Percentiles rank a stretch among this genome's conserved stretches.
Conservation (phyloP, 2,329 filamentous ascomycete genomes). For the Didymella lethalis region DNA sequence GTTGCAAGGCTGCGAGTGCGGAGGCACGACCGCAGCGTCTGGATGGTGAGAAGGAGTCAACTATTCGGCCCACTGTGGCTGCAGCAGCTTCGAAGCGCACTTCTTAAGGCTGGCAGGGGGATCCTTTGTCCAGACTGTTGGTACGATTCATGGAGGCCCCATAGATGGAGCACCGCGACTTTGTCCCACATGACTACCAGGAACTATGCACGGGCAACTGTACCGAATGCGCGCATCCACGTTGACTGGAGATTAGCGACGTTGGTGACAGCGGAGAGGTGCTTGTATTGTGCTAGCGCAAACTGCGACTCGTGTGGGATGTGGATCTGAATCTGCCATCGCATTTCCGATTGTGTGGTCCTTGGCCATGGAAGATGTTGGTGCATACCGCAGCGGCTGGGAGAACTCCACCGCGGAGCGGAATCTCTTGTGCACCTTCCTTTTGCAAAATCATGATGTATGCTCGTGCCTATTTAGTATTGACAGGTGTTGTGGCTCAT, state of each 20-base stretch:
- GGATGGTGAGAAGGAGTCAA: constrained; percentile 5
- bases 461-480: background rate
- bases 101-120: constrained; percentile 5
- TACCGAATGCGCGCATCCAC: background rate
- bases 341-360: background rate
- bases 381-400: background rate
- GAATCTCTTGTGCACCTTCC: background rate
- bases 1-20: constrained; percentile 6
- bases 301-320: background rate
- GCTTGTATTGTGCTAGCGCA: constrained; percentile 8
- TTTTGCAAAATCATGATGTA: background rate
- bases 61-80: constrained; percentile 1
- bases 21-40: constrained; percentile 8
- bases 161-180: background rate
- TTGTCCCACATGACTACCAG: constrained; percentile 1
- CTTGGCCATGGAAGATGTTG: background rate
- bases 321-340: background rate
- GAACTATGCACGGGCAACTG: constrained; percentile 1
- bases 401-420: background rate
- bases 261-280: constrained; percentile 1
- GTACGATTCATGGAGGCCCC: constrained; percentile 7
- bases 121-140: constrained; percentile 2
- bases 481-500: background rate
- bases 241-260: constrained; percentile 7
- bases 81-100: background rate